A percentile compares a stretch with the other conserved stretches of the same genome.
Conservation (phyloP, 257 asterid species). For the Solanum dulcamara region DNA sequence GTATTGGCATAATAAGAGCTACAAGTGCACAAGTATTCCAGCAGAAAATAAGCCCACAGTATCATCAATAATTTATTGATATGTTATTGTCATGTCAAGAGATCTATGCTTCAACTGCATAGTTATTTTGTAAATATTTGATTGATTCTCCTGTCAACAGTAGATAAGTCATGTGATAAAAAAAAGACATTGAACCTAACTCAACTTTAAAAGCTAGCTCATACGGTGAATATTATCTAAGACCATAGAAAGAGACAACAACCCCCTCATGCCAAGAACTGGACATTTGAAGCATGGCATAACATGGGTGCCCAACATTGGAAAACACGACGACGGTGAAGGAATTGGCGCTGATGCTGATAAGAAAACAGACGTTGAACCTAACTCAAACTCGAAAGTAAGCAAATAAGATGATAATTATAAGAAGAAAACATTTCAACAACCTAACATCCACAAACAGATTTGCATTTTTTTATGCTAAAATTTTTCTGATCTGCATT, state of each 20-base stretch:
- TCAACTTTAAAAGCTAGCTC: background rate
- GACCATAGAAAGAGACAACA: background rate
- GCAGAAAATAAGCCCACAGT: background rate
- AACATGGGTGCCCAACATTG: background rate
- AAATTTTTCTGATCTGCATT: background rate
- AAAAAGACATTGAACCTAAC: background rate
- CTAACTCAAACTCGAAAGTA: background rate
- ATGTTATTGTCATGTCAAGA: background rate
- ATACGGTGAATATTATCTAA: background rate
- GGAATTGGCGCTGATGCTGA: background rate
- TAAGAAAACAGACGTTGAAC: background rate
- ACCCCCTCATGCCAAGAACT: background rate
- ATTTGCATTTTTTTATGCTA: background rate
- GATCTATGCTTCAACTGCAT: background rate
- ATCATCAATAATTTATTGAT: background rate
- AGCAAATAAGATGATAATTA: background rate
- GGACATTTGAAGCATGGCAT: background rate
- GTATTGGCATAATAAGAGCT: background rate
- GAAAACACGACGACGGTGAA: background rate
- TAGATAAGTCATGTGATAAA: background rate
- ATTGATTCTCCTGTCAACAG: background rate
- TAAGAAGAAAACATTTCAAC: background rate
- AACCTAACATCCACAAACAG: background rate
- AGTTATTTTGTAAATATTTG: background rate
- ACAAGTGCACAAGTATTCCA: background rate